Conservation (phyloP, 2,329 filamentous ascomycete genomes). For the Aspergillus sp. region DNA sequence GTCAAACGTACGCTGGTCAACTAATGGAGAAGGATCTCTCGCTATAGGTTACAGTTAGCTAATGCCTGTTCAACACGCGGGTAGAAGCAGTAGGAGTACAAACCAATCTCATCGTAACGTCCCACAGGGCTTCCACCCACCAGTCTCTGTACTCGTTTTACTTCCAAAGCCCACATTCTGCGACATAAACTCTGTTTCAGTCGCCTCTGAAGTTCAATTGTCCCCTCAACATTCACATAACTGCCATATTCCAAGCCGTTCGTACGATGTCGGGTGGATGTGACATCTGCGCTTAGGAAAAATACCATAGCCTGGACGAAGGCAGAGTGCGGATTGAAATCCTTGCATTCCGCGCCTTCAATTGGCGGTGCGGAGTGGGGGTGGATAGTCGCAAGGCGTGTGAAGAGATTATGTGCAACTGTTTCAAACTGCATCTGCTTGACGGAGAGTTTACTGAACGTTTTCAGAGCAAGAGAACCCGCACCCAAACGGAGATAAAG, state of each 20-base stretch:
- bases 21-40: conserved; percentile 25
- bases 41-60: conserved; percentile 23
- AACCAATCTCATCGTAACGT: conserved; percentile 40
- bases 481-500: conserved; percentile 47
- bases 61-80: background rate
- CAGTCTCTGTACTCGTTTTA: conserved; percentile 41
- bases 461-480: conserved; percentile 47
- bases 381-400: conserved; percentile 49
- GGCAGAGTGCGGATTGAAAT: conserved; percentile 43
- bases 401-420: conserved; percentile 49
- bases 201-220: conserved; percentile 40
- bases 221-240: conserved; percentile 46
- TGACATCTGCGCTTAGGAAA: conserved; percentile 40
- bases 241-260: conserved; percentile 43
- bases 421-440: conserved; percentile 52
- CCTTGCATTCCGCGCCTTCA: conserved; percentile 40
- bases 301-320: conserved; percentile 43
- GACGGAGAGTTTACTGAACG: conserved; percentile 46
- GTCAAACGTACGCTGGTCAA: conserved; percentile 39
- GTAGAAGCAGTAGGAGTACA: background rate
- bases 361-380: conserved; percentile 43
- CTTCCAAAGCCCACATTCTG: conserved; percentile 45
- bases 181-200: conserved; percentile 42
- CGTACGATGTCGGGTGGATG: conserved; percentile 36
- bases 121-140: conserved; percentile 37